Evolutionary conservation across 495 filamentous ascomycete species (phyloP).

Genomic region (Astrothelium macrocarpum): DNA sequence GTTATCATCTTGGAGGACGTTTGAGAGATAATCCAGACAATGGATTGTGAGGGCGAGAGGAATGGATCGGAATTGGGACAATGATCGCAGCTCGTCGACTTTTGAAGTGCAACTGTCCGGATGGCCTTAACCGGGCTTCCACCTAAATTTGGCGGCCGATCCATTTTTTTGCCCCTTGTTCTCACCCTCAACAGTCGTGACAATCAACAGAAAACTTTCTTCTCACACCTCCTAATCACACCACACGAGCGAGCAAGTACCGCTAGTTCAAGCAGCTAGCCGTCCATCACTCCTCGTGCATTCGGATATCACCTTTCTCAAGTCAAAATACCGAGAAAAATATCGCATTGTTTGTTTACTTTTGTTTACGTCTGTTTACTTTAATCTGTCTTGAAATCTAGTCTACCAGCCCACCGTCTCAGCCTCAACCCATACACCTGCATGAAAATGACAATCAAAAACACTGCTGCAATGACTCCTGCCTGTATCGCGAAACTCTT

Average conservation of each 20-base stretch:
- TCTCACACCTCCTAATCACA: not conserved
- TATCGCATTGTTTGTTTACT: not conserved
- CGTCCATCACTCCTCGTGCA: not conserved
- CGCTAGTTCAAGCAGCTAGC: not conserved
- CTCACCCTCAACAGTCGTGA: not conserved
- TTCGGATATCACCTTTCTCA: too few relatives aligned
- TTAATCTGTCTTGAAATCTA: constrained; percentile 19
- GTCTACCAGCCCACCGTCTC: constrained; percentile 20
- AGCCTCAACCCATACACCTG: constrained; percentile 39
- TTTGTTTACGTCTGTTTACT: not conserved
- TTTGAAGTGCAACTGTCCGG: not conserved
- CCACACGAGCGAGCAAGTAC: too few relatives aligned
- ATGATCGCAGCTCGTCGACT: not conserved
- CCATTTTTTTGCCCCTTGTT: not conserved
- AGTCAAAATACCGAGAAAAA: too few relatives aligned
- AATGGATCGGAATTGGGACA: not conserved
- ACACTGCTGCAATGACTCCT: constrained; percentile 34
- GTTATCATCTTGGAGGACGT: not conserved
- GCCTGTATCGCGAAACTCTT: constrained; percentile 44
- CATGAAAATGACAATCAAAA: constrained; percentile 36
- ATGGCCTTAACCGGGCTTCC: not conserved
- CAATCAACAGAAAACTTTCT: not conserved
- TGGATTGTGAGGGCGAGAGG: too few relatives aligned
- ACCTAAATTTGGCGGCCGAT: not conserved
- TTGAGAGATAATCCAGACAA: not conserved